phyloP scores from a whole-genome alignment of 345 rosid species.

The Salix arbutifolia region DNA sequence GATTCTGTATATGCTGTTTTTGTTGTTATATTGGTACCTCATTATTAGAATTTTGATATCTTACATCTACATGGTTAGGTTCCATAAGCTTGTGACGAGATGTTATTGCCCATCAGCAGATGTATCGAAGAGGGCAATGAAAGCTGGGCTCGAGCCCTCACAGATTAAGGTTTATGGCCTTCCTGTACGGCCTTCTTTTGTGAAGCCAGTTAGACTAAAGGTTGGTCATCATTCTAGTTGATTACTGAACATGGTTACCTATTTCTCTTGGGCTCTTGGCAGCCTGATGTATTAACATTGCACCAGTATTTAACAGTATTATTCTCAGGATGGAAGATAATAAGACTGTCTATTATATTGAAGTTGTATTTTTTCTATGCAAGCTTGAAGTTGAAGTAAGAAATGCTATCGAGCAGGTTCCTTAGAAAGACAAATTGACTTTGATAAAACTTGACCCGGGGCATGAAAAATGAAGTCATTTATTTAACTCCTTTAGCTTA shows the following conservation, averaged over 20 bases:
- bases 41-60: constrained; percentile 13
- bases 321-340: neutral
- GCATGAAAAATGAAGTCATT: neutral
- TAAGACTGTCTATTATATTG: neutral
- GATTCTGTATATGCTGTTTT: constrained; percentile 9
- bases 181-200: constrained; percentile 95
- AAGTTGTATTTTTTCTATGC: neutral
- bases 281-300: neutral
- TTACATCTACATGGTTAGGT: constrained; percentile 44
- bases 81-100: constrained; percentile 98
- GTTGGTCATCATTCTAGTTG: constrained; percentile 33
- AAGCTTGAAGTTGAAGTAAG: neutral
- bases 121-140: constrained; percentile 80
- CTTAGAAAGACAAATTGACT: neutral
- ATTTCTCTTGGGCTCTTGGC: neutral
- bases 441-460: neutral
- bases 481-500: neutral
- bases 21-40: neutral
- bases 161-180: constrained; percentile 95
- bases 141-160: constrained; percentile 77
- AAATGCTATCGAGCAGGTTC: neutral
- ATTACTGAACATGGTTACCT: neutral
- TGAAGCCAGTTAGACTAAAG: constrained; percentile 90
- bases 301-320: neutral
- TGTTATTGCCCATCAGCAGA: constrained; percentile 95